Percentiles rank a stretch among this genome's conserved stretches.
These are phyloP conservation scores for Russula sp. DNA, from an alignment of 768 basidiomycete genomes.

Conservation along the genomic window DNA sequence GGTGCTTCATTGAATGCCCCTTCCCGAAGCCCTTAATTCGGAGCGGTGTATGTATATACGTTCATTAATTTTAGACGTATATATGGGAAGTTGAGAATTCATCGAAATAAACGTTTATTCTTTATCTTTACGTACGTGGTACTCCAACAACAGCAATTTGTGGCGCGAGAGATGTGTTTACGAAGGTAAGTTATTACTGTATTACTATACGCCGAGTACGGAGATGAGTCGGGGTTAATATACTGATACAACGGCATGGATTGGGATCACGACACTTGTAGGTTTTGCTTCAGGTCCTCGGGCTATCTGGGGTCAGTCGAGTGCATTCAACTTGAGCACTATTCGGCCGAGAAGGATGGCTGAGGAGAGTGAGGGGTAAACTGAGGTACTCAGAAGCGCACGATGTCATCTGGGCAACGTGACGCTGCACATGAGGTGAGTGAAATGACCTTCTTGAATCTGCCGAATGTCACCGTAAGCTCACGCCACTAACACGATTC, in stretches of 20 bases:
- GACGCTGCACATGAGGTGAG: too few species aligned
- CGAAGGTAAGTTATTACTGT: too few species aligned
- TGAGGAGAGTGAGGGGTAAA: too few species aligned
- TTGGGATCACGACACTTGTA: background rate
- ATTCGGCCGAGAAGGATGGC: too few species aligned
- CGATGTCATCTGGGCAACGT: too few species aligned
- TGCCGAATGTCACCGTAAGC: too few species aligned
- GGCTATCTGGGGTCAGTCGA: background rate
- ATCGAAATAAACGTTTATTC: background rate
- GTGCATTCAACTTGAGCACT: too few species aligned
- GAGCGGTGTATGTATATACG: background rate
- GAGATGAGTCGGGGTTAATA: background rate
- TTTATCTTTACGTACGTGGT: background rate
- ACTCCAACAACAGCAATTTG: background rate
- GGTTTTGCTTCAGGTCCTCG: background rate
- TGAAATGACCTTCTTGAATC: too few species aligned
- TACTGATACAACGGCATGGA: too few species aligned
- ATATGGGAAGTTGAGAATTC: background rate
- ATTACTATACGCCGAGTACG: too few species aligned
- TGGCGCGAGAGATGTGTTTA: background rate
- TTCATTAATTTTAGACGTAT: background rate
- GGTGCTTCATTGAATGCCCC: background rate
- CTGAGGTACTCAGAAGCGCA: too few species aligned
- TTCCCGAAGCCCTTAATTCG: background rate
- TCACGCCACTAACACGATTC: too few species aligned